Conservation (phyloP, 192 early-diverging fungal species). For the Coemansia sp. region DNA sequence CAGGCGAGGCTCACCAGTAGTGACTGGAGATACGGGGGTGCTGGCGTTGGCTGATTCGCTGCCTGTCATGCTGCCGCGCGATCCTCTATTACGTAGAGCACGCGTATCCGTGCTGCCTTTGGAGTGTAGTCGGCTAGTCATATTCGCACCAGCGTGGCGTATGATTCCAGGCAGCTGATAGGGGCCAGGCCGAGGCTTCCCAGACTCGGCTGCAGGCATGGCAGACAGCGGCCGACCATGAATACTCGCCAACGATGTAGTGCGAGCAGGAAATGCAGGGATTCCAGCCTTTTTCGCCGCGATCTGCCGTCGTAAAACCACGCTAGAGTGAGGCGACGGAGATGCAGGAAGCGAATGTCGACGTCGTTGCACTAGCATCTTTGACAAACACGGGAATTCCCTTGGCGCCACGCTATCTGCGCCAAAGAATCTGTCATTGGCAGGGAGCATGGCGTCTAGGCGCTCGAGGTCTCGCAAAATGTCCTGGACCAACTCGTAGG, state of each 20-base stretch:
- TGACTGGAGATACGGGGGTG: constrained; percentile 27
- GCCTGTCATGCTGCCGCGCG: constrained; percentile 33
- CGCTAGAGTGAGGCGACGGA: constrained; percentile 26
- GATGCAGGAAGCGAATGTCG: constrained; percentile 17
- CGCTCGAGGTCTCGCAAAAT: constrained; percentile 52
- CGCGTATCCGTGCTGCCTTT: constrained; percentile 20
- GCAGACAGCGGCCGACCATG: constrained; percentile 24
- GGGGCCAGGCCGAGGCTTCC: constrained; percentile 24
- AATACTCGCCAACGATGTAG: constrained; percentile 3
- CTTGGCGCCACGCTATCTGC: constrained; percentile 17
- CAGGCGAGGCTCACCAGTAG: constrained; percentile 28
- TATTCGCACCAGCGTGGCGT: constrained; percentile 3
- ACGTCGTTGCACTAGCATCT: constrained; percentile 29
- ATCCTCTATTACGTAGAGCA: constrained; percentile 20
- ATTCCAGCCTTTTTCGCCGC: constrained; percentile 29
- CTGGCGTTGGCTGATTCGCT: constrained; percentile 27
- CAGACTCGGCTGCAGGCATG: constrained; percentile 9
- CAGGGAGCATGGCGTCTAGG: constrained; percentile 38
- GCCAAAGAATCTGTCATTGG: constrained; percentile 18
- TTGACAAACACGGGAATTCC: constrained; percentile 21
- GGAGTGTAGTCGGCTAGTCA: constrained; percentile 16
- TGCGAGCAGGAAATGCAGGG: constrained; percentile 35
- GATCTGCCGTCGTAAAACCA: constrained; percentile 34
- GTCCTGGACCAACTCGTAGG: constrained; percentile 53
- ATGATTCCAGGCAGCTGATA: constrained; percentile 24